Conservation (phyloP, 805 yeast genomes). For the Barnettozyma wickerhamii region DNA sequence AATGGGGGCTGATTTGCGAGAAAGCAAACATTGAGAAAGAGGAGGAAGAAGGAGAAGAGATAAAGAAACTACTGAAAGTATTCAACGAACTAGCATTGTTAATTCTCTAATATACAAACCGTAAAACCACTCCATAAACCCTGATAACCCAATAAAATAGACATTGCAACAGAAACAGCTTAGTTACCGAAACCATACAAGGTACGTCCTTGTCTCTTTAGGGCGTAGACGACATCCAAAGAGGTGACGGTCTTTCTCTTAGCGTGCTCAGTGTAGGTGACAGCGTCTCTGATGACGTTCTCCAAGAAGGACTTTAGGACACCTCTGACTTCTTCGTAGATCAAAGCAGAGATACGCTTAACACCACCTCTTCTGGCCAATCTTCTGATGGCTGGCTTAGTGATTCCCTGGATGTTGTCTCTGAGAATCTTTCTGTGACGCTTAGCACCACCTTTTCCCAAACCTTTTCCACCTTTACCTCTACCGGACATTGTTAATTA, state of each 20-base stretch:
- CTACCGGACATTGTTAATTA: conserved; percentile 79
- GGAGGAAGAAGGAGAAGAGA: not conserved
- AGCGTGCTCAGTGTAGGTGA: conserved; percentile 99
- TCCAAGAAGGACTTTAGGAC: conserved; percentile 94
- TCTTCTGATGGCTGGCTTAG: conserved; percentile 99
- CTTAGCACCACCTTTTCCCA: conserved; percentile 99
- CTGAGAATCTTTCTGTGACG: conserved; percentile 99
- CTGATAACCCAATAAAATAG: conserved; percentile 3
- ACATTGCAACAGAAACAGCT: conserved; percentile 19
- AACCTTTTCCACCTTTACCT: conserved; percentile 99
- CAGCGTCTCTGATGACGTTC: conserved; percentile 98
- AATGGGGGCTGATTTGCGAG: too few species aligned
- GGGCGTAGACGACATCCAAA: conserved; percentile 96
- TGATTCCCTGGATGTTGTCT: conserved; percentile 99
- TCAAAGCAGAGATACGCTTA: conserved; percentile 98
- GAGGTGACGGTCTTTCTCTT: conserved; percentile 99
- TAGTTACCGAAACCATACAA: conserved; percentile 99
- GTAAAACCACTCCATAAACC: conserved; percentile 2
- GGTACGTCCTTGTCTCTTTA: conserved; percentile 99
- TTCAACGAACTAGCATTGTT: conserved; percentile 5
- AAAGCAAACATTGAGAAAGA: too few species aligned
- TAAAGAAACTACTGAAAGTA: not conserved
- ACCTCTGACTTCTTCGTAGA: conserved; percentile 98
- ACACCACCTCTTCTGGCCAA: conserved; percentile 99
- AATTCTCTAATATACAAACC: conserved; percentile 7